A percentile compares a stretch with the other conserved stretches of the same genome.
These are phyloP conservation scores for Chlorencoelia australis DNA, from an alignment of 2,329 filamentous ascomycete species.

Conservation along the genomic window DNA sequence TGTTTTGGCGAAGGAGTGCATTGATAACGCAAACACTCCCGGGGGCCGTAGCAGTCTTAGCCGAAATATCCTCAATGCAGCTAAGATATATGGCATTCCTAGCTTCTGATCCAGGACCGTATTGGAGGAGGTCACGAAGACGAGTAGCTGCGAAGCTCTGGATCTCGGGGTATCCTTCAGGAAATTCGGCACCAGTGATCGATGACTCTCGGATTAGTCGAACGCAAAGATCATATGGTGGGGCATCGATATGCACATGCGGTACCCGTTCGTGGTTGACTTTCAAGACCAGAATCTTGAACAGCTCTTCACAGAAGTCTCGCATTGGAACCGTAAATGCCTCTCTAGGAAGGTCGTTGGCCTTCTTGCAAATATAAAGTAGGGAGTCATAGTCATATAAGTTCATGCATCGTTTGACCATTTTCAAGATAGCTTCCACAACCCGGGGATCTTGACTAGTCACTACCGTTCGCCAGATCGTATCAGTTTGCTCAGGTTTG, in stretches of 20 bases:
- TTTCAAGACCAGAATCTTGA: slow-evolving; percentile 40
- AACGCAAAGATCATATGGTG: slow-evolving; percentile 47
- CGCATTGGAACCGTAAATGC: slow-evolving; percentile 53
- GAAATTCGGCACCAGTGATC: slow-evolving; percentile 40
- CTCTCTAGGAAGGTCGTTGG: slow-evolving; percentile 52
- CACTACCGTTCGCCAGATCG: slow-evolving; percentile 74
- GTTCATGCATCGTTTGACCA: slow-evolving; percentile 42
- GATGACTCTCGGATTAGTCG: slow-evolving; percentile 65
- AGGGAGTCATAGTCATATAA: slow-evolving; percentile 41
- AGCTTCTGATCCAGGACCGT: slow-evolving; percentile 44
- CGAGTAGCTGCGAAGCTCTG: slow-evolving; percentile 53
- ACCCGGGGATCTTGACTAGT: slow-evolving; percentile 76
- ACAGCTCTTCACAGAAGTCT: slow-evolving; percentile 47
- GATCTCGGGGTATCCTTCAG: slow-evolving; percentile 49
- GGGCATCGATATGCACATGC: slow-evolving; percentile 29
- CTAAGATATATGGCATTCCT: slow-evolving; percentile 52
- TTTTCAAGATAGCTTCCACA: slow-evolving; percentile 66
- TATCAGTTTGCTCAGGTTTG: slow-evolving; percentile 60
- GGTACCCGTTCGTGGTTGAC: slow-evolving; percentile 28
- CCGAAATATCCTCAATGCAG: slow-evolving; percentile 59
- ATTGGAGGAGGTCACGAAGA: slow-evolving; percentile 48
- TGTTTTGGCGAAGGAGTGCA: slow-evolving; percentile 36
- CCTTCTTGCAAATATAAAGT: slow-evolving; percentile 61
- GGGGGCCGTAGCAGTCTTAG: slow-evolving; percentile 52
- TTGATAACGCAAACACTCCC: slow-evolving; percentile 63